Conservation (phyloP, 495 filamentous ascomycete species). For the Lepraria neglecta region DNA sequence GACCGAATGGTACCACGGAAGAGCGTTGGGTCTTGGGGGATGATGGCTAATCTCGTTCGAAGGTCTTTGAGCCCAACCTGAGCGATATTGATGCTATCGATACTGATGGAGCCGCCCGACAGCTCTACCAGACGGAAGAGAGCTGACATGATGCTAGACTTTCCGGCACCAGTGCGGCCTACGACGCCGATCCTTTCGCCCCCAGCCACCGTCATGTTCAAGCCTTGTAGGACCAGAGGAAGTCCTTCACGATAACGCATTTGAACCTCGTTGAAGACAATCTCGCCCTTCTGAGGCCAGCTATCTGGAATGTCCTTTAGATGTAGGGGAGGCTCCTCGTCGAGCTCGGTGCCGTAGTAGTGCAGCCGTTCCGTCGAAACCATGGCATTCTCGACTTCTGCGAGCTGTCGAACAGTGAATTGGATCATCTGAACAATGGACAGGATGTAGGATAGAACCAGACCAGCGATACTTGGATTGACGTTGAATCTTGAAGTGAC, state of each 20-base stretch:
- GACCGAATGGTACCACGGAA: constrained; percentile 86
- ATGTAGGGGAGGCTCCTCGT: constrained; percentile 80
- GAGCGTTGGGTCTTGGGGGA: constrained; percentile 92
- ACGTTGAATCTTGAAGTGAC: constrained; percentile 91
- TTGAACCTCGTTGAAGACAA: constrained; percentile 74
- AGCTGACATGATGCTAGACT: constrained; percentile 89
- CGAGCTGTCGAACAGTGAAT: constrained; percentile 88
- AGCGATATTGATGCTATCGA: constrained; percentile 85
- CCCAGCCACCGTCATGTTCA: constrained; percentile 69
- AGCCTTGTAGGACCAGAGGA: constrained; percentile 73
- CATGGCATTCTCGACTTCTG: constrained; percentile 97
- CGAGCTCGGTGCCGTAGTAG: constrained; percentile 81
- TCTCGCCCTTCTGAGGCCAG: constrained; percentile 83
- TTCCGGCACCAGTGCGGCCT: constrained; percentile 88
- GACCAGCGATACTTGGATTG: constrained; percentile 71
- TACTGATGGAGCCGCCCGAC: constrained; percentile 72
- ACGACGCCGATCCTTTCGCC: constrained; percentile 93
- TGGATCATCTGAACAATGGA: constrained; percentile 94
- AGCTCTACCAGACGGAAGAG: constrained; percentile 88
- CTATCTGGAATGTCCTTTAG: constrained; percentile 54
- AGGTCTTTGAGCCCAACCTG: constrained; percentile 81
- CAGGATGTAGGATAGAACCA: constrained; percentile 89
- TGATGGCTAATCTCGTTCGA: constrained; percentile 83
- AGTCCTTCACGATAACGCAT: constrained; percentile 86
- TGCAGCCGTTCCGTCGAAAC: constrained; percentile 90